A percentile compares a stretch with the other conserved stretches of the same genome.
phyloP scores from a whole-genome alignment of 2,329 filamentous ascomycete genomes.

The Colletotrichum sp. region DNA sequence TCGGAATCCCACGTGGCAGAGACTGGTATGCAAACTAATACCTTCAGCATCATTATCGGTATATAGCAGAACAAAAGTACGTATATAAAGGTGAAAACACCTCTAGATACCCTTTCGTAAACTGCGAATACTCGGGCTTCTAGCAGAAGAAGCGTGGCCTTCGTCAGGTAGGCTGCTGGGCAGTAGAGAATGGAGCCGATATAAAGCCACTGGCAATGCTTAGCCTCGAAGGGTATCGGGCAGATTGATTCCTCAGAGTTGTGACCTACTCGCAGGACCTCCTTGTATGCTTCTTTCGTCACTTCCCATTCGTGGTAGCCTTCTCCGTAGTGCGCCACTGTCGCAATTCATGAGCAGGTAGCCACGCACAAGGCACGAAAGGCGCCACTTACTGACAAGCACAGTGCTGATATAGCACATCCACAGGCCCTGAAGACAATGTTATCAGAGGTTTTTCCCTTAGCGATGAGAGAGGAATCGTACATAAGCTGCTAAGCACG shows the following conservation, averaged over 20 bases:
- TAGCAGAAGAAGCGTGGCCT: constrained; percentile 32
- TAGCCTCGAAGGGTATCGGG: not conserved
- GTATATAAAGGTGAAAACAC: constrained; percentile 30
- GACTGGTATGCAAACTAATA: constrained; percentile 25
- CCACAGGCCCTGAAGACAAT: not conserved
- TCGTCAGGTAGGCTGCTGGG: constrained; percentile 30
- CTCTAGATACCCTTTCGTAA: constrained; percentile 21
- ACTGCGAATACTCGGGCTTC: constrained; percentile 34
- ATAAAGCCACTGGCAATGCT: constrained; percentile 26
- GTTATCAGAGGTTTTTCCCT: not conserved
- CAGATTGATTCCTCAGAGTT: not conserved
- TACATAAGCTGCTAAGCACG: not conserved
- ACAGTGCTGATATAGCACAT: not conserved
- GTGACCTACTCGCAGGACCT: constrained; percentile 8
- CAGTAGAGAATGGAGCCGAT: constrained; percentile 29
- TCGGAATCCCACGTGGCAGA: constrained; percentile 23
- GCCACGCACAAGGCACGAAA: not conserved
- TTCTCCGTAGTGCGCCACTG: constrained; percentile 24
- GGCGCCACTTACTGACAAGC: not conserved
- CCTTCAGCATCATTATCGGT: constrained; percentile 30
- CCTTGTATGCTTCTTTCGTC: constrained; percentile 1
- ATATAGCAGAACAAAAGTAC: constrained; percentile 27
- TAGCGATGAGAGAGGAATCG: not conserved
- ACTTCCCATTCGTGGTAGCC: constrained; percentile 25
- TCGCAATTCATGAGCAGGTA: not conserved